Evolutionary conservation across 768 basidiomycete genomes (phyloP).

Genomic region (Grammothele lineata): DNA sequence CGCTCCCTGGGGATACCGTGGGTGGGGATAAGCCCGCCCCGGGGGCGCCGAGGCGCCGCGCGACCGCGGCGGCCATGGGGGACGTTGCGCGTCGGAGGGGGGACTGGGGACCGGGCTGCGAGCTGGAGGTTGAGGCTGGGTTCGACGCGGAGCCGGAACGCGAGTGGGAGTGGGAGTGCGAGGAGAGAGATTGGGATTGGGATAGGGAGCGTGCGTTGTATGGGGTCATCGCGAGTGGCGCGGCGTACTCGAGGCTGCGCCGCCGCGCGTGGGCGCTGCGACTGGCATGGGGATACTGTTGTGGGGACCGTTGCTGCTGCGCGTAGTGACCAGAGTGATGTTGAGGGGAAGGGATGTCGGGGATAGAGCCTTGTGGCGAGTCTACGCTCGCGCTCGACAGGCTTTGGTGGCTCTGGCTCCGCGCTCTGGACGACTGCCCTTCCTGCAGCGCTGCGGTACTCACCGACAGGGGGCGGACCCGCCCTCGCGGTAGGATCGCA

Average conservation of each 20-base stretch:
- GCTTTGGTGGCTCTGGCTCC: slow-evolving; percentile 57
- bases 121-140: background rate
- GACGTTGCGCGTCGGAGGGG: background rate
- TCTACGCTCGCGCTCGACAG: slow-evolving; percentile 65
- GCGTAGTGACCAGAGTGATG: slow-evolving; percentile 35
- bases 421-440: slow-evolving; percentile 39
- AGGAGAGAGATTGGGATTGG: slow-evolving; percentile 1
- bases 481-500: background rate
- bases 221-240: background rate
- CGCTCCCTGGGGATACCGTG: slow-evolving; percentile 50
- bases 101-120: too few species aligned
- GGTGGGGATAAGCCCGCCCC: slow-evolving; percentile 58
- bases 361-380: slow-evolving; percentile 76
- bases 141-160: background rate
- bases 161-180: slow-evolving; percentile 9
- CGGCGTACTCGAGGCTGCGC: background rate
- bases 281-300: slow-evolving; percentile 9
- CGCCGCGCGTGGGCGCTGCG: slow-evolving; percentile 1
- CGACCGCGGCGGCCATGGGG: background rate
- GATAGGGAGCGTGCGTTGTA: slow-evolving; percentile 1
- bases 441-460: slow-evolving; percentile 22
- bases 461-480: slow-evolving; percentile 15
- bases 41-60: slow-evolving; percentile 59
- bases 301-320: too few species aligned
- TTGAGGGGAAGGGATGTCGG: slow-evolving; percentile 75